A percentile compares a stretch with the other conserved stretches of the same genome.
These are phyloP conservation scores for Eimeria brunetti DNA, from an alignment of 169 alveolate genomes.

Conservation along the genomic window DNA sequence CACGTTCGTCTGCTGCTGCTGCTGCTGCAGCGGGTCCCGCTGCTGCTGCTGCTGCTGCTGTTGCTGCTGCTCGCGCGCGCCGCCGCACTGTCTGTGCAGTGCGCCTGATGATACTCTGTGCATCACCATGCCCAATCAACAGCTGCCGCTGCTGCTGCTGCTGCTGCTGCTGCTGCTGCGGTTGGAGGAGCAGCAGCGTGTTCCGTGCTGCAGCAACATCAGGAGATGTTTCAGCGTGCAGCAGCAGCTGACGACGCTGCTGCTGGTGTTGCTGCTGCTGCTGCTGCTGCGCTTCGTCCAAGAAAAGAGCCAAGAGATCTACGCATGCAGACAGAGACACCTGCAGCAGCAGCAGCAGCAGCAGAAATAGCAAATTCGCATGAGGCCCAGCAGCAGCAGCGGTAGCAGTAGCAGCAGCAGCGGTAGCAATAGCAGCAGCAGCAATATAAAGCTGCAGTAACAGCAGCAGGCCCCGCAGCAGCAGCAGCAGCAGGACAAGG, in stretches of 20 bases:
- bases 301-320: conserved; percentile 14
- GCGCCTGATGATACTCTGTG: background rate
- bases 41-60: conserved; percentile 58
- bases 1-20: background rate
- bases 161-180: conserved; percentile 22
- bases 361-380: background rate
- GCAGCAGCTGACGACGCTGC: conserved; percentile 10
- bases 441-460: background rate
- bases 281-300: conserved; percentile 22
- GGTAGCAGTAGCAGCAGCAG: background rate
- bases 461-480: too few species aligned
- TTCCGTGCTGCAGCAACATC: background rate
- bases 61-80: conserved; percentile 52
- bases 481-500: background rate
- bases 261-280: conserved; percentile 16
- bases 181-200: background rate
- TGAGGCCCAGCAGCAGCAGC: background rate
- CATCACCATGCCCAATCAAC: background rate
- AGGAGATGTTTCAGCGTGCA: background rate
- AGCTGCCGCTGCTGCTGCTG: conserved; percentile 23
- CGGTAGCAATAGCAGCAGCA: background rate
- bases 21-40: background rate
- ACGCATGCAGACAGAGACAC: conserved; percentile 38
- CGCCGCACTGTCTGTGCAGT: background rate
- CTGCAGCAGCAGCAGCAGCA: conserved; percentile 62